Evolutionary conservation across 2,329 filamentous ascomycete genomes (phyloP).

Genomic region (Penicillium sp.): DNA sequence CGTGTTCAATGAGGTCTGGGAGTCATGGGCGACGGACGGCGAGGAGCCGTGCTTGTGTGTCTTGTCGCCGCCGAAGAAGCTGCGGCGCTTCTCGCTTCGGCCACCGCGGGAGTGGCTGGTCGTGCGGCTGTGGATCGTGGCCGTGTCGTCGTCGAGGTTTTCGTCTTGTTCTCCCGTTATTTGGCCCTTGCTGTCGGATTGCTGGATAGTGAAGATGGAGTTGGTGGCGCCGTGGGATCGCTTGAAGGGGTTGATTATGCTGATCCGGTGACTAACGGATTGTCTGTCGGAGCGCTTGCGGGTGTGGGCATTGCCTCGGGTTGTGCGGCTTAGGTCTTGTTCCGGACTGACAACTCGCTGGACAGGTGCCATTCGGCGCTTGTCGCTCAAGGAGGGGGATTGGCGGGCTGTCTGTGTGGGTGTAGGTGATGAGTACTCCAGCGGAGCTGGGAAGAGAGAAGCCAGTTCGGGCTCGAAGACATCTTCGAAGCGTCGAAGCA

Average conservation of each 20-base stretch:
- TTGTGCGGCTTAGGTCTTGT: conserved; percentile 29
- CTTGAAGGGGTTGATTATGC: conserved; percentile 39
- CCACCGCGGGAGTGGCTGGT: conserved; percentile 30
- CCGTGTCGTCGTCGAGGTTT: conserved; percentile 28
- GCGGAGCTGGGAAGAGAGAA: conserved; percentile 45
- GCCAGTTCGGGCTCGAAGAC: conserved; percentile 55
- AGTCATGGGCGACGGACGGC: conserved; percentile 26
- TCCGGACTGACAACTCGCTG: conserved; percentile 30
- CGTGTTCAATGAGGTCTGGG: conserved; percentile 16
- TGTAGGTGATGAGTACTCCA: conserved; percentile 20
- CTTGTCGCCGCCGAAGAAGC: conserved; percentile 33
- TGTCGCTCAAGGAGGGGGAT: conserved; percentile 24
- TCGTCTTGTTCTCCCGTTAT: conserved; percentile 16
- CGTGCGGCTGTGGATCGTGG: conserved; percentile 32
- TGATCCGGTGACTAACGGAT: conserved; percentile 36
- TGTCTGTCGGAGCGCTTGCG: conserved; percentile 31
- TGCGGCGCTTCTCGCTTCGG: conserved; percentile 34
- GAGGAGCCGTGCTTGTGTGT: conserved; percentile 28
- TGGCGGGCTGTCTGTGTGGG: conserved; percentile 40
- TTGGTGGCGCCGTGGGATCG: conserved; percentile 31
- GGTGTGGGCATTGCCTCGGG: conserved; percentile 24
- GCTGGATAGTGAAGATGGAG: conserved; percentile 32
- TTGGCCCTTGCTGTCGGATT: conserved; percentile 19
- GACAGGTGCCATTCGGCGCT: conserved; percentile 17
- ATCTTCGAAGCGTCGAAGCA: conserved; percentile 33